phyloP scores from a whole-genome alignment of 257 asterid genomes.

The Scutellaria minor region DNA sequence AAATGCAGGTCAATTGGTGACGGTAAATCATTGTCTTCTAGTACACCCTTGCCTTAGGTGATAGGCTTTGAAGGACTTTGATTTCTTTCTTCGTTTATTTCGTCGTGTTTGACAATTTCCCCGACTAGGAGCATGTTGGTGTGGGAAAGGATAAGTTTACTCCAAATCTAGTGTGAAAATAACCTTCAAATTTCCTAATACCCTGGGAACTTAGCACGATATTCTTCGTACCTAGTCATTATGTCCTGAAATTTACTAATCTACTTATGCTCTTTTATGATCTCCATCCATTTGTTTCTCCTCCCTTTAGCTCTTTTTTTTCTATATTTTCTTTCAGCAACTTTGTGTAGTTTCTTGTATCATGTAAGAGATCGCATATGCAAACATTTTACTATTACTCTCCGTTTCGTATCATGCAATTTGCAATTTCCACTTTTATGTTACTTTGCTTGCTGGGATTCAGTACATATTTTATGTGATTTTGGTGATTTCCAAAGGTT shows the following conservation, averaged over 20 bases:
- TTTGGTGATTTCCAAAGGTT: neutral
- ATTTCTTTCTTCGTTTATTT: neutral
- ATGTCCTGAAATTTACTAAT: neutral
- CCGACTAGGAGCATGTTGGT: neutral
- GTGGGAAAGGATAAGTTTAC: neutral
- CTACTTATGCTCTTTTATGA: neutral
- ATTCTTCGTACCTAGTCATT: neutral
- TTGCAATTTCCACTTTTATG: neutral
- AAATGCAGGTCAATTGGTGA: neutral
- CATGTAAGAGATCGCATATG: neutral
- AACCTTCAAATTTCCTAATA: no score
- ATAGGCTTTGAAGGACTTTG: neutral
- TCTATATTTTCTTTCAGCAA: neutral
- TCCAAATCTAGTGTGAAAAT: neutral
- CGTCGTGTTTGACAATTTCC: neutral
- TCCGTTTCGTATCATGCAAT: neutral
- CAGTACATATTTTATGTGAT: neutral
- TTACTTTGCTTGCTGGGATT: neutral
- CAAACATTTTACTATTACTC: no score
- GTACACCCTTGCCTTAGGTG: neutral
- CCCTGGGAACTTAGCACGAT: neutral
- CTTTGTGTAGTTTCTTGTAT: constrained; percentile 4
- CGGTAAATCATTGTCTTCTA: neutral
- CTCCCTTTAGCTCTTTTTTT: neutral
- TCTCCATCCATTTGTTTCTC: neutral